Evolutionary conservation across 2,329 filamentous ascomycete species (phyloP), one percentile per base, ranked within the genome.

Genomic region (Shiraia sp.): DNA sequence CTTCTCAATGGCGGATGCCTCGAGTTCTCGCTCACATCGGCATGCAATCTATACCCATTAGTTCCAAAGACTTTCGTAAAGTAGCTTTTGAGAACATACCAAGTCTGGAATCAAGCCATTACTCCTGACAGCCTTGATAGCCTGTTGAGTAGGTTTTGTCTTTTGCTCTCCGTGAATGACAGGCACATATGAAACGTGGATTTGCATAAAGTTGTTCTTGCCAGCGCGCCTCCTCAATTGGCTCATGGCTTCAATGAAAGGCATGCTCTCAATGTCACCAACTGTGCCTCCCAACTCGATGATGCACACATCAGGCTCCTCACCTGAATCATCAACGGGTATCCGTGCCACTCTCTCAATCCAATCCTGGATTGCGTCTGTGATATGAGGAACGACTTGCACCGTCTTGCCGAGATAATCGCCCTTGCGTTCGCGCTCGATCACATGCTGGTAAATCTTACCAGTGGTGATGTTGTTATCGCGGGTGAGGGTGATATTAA

Each of bases 391-490:
- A 4, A 97, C 90, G 26, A 95, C 87, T 71, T 96, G 90, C 12
- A 95, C 86, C 13, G 91, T 90, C 69, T 87, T 85, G 53, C 92
- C 92, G 10, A 97, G 80, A 61, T 96, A 97, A 66, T 93, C 85
- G 40, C 83, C 84, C 49, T 74, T 73, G 52, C 84, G 75, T 71
- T 87, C 83, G 48, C 82, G 83, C 62, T 90, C 82, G 59, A 96
- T 90, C 39, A 96, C 91, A 60, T 87, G 83, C 63, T 89, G 80
- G 73, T 96, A 97, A 57, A 97, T 90, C 76, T 97, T 96, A 65
- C 93, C 93, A 5, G 92, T 96, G 3, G 93, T 99, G 72, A 99
- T 95, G 72, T 97, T 97, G 76, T 92, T 90, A 58, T 96, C 90
- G 48, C 85, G 79, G 7, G 83, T 89, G 47, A 97, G 79, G 40